Evolutionary conservation across 1,139 yeast species (phyloP).

Genomic region (Candida dubliniensis): DNA sequence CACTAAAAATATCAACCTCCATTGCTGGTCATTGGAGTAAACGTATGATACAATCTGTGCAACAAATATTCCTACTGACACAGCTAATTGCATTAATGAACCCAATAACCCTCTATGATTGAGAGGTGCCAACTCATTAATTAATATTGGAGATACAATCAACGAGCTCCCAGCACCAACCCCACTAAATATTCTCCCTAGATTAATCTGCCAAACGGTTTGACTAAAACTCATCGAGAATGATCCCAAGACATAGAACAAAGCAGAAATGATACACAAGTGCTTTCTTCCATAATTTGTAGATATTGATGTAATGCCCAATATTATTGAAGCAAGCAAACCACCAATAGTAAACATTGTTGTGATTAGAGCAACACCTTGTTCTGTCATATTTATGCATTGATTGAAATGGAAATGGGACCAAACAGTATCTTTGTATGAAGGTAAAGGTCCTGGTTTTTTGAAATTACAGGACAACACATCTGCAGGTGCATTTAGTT

Average conservation of each 20-base stretch:
- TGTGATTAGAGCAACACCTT: conserved; percentile 29
- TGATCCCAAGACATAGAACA: conserved; percentile 29
- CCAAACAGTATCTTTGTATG: conserved; percentile 31
- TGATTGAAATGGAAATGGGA: conserved; percentile 22
- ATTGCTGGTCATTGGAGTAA: conserved; percentile 36
- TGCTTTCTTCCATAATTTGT: conserved; percentile 27
- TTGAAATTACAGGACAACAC: conserved; percentile 49
- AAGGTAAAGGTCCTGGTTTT: conserved; percentile 22
- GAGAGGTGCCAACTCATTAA: conserved; percentile 39
- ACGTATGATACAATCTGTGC: conserved; percentile 35
- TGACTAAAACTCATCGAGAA: conserved; percentile 27
- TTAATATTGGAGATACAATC: conserved; percentile 38
- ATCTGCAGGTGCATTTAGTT: conserved; percentile 78
- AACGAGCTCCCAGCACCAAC: conserved; percentile 41
- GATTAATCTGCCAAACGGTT: conserved; percentile 18
- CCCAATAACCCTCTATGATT: conserved; percentile 43
- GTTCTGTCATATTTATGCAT: conserved; percentile 31
- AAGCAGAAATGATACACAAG: conserved; percentile 26
- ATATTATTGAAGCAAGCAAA: conserved; percentile 29
- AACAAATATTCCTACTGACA: conserved; percentile 34
- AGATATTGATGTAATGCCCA: conserved; percentile 31
- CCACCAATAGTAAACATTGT: conserved; percentile 43
- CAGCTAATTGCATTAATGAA: conserved; percentile 36
- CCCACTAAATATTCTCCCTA: conserved; percentile 36
- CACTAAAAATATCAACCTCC: conserved; percentile 33